A percentile compares a stretch with the other conserved stretches of the same genome.
Evolutionary conservation across 768 basidiomycete species (phyloP).

Genomic region (Solioccasus polychromus): DNA sequence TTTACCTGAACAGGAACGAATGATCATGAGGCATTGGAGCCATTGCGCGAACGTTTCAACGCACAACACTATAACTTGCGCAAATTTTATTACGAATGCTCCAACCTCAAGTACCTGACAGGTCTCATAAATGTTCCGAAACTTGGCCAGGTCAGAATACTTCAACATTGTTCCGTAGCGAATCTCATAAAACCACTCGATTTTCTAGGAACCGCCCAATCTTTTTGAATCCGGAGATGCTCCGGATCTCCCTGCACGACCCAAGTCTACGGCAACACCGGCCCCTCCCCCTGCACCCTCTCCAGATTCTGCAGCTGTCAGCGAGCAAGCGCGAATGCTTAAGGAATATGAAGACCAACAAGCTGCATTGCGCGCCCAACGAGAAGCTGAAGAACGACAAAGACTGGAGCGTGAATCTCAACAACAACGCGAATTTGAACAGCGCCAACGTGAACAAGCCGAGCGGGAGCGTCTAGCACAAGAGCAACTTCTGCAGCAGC

Average conservation of each 20-base stretch:
- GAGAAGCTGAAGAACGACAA: slow-evolving; percentile 80
- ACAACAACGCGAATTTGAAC: slow-evolving; percentile 87
- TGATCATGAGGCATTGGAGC: slow-evolving; percentile 84
- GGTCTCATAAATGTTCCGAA: slow-evolving; percentile 98
- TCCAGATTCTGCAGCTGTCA: slow-evolving; percentile 68
- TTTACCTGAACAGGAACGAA: slow-evolving; percentile 67
- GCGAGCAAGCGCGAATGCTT: slow-evolving; percentile 90
- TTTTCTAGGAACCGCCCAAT: slow-evolving; percentile 93
- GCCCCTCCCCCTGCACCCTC: slow-evolving; percentile 73
- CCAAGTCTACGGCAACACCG: slow-evolving; percentile 51
- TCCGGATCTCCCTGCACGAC: slow-evolving; percentile 85
- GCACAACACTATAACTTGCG: slow-evolving; percentile 91
- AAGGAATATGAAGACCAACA: slow-evolving; percentile 97
- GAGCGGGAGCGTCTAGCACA: slow-evolving; percentile 87
- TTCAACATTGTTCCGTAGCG: not conserved
- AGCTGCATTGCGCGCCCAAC: slow-evolving; percentile 73
- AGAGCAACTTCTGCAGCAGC: slow-evolving; percentile 81
- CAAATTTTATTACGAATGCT: slow-evolving; percentile 99
- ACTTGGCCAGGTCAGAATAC: slow-evolving; percentile 67
- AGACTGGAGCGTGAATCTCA: slow-evolving; percentile 73
- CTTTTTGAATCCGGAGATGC: slow-evolving; percentile 77
- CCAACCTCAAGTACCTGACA: slow-evolving; percentile 96
- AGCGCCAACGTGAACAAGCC: slow-evolving; percentile 80
- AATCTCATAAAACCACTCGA: not conserved
- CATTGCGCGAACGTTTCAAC: slow-evolving; percentile 81